A percentile compares a stretch with the other conserved stretches of the same genome.
These are phyloP conservation scores for Ascodesmis nigricans DNA, from an alignment of 495 filamentous ascomycete species.

Conservation along the genomic window DNA sequence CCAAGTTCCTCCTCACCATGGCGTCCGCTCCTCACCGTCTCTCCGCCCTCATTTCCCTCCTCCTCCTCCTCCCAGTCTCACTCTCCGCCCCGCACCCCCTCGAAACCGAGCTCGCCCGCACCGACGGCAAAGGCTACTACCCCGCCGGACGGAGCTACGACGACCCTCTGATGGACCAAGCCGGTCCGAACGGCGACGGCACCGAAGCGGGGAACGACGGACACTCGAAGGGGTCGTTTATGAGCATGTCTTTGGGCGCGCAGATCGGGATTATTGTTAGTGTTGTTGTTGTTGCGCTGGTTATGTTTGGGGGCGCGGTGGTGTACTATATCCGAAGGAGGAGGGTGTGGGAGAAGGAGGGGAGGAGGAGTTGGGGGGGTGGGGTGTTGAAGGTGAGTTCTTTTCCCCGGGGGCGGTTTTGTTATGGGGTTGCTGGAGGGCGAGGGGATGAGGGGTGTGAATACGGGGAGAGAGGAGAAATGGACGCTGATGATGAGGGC, in stretches of 20 bases:
- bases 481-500: too few relatives aligned
- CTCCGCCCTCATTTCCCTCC: background rate
- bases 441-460: too few relatives aligned
- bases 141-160: slow-evolving; percentile 12
- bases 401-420: too few relatives aligned
- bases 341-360: slow-evolving; percentile 15
- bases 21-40: too few relatives aligned
- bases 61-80: background rate
- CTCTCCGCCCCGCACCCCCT: background rate
- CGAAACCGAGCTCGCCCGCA: too few relatives aligned
- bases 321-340: slow-evolving; percentile 18
- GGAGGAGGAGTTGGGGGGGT: too few relatives aligned
- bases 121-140: slow-evolving; percentile 10
- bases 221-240: too few relatives aligned
- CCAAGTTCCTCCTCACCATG: too few relatives aligned
- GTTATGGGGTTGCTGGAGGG: too few relatives aligned
- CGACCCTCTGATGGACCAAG: slow-evolving; percentile 1
- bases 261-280: slow-evolving; percentile 20
- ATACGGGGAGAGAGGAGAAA: too few relatives aligned
- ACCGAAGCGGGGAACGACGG: slow-evolving; percentile 12
- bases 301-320: slow-evolving; percentile 9
- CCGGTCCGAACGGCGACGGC: slow-evolving; percentile 6
- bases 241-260: slow-evolving; percentile 17
- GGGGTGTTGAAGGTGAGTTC: too few relatives aligned
- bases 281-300: slow-evolving; percentile 16